Evolutionary conservation across 257 asterid species (phyloP).

Genomic region (Coffea canephora): DNA sequence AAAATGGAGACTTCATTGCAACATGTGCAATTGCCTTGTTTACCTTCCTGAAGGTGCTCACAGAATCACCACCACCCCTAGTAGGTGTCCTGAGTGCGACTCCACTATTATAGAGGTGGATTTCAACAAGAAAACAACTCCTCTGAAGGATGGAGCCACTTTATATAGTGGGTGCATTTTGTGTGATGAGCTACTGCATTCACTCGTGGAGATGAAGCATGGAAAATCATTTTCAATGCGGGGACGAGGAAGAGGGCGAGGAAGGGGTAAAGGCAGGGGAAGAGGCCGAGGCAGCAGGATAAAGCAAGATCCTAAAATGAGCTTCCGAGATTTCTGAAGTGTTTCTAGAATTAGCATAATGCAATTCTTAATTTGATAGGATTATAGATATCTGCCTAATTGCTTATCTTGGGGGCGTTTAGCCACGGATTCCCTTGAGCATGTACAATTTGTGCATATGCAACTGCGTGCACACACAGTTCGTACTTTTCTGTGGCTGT

Average conservation of each 20-base stretch:
- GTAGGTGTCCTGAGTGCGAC: conserved; percentile 75
- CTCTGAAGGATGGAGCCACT: conserved; percentile 72
- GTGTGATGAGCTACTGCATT: conserved; percentile 80
- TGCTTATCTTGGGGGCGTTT: too few species aligned
- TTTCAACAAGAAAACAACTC: conserved; percentile 86
- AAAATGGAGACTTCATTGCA: conserved; percentile 84
- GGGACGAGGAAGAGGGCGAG: conserved; percentile 46
- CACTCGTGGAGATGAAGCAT: conserved; percentile 82
- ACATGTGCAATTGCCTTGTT: conserved; percentile 83
- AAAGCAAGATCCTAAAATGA: conserved; percentile 84
- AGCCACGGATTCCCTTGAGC: too few species aligned
- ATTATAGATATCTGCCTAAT: neutral
- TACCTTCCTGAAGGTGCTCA: conserved; percentile 91
- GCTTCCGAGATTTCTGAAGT: conserved; percentile 74
- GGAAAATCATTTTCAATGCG: conserved; percentile 52
- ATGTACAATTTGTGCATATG: too few species aligned
- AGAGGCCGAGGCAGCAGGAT: conserved; percentile 51
- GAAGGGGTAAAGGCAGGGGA: conserved; percentile 66
- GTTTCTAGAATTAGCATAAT: neutral
- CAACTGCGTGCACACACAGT: too few species aligned
- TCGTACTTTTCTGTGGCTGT: too few species aligned
- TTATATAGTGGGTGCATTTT: conserved; percentile 76
- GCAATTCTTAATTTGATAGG: neutral
- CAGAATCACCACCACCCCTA: conserved; percentile 65
- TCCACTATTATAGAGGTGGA: conserved; percentile 83